Conservation (phyloP, 805 yeast species). For the Metschnikowia noctiluminum region DNA sequence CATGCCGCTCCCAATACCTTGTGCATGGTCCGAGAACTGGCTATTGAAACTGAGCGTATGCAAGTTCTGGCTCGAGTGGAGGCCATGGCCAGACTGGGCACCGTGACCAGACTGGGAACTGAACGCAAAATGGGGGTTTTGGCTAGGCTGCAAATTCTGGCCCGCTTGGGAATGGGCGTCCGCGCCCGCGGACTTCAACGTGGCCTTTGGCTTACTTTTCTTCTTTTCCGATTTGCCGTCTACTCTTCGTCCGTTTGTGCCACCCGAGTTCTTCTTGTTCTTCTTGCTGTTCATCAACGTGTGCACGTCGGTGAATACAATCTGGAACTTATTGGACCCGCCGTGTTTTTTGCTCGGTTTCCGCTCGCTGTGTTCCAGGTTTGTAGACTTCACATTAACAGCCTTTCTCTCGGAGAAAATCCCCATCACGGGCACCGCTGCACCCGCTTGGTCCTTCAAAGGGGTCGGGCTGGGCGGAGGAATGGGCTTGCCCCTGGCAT, state of each 20-base stretch:
- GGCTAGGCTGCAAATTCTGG: too few relatives aligned
- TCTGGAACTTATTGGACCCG: conserved; percentile 17
- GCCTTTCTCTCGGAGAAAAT: conserved; percentile 30
- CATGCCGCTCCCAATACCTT: neutral
- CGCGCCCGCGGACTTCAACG: neutral
- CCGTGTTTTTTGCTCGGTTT: conserved; percentile 19
- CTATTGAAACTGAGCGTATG: neutral
- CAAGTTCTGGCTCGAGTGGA: neutral
- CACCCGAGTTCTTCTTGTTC: conserved; percentile 7
- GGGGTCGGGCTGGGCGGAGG: conserved; percentile 41
- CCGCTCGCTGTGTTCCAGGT: conserved; percentile 3
- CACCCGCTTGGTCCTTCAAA: conserved; percentile 18
- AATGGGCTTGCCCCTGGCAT: conserved; percentile 4
- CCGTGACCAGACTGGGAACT: neutral
- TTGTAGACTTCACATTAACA: neutral
- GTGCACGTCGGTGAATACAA: conserved; percentile 21
- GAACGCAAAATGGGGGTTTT: too few relatives aligned
- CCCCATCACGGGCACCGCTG: conserved; percentile 34
- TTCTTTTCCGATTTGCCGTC: neutral
- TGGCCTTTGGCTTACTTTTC: neutral
- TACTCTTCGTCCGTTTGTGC: neutral
- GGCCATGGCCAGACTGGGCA: neutral
- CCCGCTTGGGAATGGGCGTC: neutral
- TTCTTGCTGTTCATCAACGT: conserved; percentile 21
- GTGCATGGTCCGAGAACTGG: neutral